Conservation (phyloP, 2,329 filamentous ascomycete genomes). For the Phyllosticta citriasiana region DNA sequence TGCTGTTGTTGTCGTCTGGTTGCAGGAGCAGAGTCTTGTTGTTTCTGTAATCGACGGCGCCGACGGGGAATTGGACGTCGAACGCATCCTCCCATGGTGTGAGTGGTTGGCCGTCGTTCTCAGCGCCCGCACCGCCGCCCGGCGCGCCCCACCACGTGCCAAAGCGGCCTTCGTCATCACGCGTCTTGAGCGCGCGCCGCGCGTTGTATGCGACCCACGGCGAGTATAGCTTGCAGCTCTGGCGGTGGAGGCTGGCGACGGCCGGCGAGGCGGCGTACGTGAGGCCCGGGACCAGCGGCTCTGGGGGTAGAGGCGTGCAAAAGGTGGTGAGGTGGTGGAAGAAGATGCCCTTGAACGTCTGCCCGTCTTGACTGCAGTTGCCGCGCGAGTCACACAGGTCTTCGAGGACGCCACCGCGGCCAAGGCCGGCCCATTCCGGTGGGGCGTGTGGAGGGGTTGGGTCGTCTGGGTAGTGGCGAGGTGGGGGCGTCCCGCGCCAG, state of each 20-base stretch:
- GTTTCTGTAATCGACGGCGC: constrained; percentile 42
- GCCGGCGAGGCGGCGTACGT: constrained; percentile 29
- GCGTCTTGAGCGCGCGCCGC: constrained; percentile 59
- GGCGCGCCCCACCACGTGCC: constrained; percentile 74
- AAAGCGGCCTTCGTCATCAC: constrained; percentile 58
- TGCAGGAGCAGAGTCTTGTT: neutral
- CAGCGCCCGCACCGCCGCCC: constrained; percentile 19
- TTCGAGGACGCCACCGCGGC: constrained; percentile 70
- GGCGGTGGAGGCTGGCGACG: constrained; percentile 38
- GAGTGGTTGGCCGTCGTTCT: constrained; percentile 7
- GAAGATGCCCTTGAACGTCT: constrained; percentile 92
- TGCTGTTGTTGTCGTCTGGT: neutral
- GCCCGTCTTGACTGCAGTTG: constrained; percentile 69
- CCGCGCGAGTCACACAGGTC: constrained; percentile 70
- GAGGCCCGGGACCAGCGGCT: constrained; percentile 36
- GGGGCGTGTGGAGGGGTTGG: constrained; percentile 6
- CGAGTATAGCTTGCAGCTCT: constrained; percentile 55
- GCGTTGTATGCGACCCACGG: constrained; percentile 75
- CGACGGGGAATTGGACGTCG: constrained; percentile 25
- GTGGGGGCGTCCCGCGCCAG: constrained; percentile 45
- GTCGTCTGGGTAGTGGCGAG: constrained; percentile 20
- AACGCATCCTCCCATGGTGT: neutral
- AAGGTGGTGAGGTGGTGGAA: constrained; percentile 80
- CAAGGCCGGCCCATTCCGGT: constrained; percentile 58
- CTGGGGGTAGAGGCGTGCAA: constrained; percentile 52